These are phyloP conservation scores for Astrothelium macrocarpum DNA, from an alignment of 495 filamentous ascomycete species.

Conservation along the genomic window DNA sequence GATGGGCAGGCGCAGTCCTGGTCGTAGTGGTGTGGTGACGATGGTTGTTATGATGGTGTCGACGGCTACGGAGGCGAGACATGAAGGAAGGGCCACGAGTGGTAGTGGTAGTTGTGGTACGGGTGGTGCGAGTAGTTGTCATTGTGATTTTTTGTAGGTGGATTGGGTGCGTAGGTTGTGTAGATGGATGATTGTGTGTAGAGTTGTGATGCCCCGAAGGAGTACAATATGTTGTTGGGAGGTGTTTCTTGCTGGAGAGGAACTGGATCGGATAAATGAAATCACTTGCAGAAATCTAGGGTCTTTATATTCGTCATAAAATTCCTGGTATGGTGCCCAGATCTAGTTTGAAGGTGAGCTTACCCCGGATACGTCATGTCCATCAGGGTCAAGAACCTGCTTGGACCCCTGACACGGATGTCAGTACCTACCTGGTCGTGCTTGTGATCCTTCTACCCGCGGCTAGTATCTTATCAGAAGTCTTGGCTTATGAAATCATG, in stretches of 20 bases:
- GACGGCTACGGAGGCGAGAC: constrained; percentile 22
- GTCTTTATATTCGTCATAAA: background rate
- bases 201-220: too few species aligned
- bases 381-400: background rate
- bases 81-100: constrained; percentile 23
- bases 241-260: too few species aligned
- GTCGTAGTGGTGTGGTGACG: constrained; percentile 11
- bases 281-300: too few species aligned
- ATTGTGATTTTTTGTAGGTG: background rate
- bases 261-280: too few species aligned
- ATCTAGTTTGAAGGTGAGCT: background rate
- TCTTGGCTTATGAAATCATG: too few species aligned
- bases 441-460: too few species aligned
- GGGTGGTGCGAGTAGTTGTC: constrained; percentile 16
- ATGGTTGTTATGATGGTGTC: constrained; percentile 19
- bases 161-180: background rate
- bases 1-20: constrained; percentile 23
- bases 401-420: background rate
- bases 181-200: background rate
- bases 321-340: background rate
- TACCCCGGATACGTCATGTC: constrained; percentile 3
- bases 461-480: too few species aligned
- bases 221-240: too few species aligned
- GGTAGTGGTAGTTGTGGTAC: constrained; percentile 15
- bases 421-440: too few species aligned